Conservation (phyloP, 2,329 filamentous ascomycete genomes). For the Metarhizium rileyi region DNA sequence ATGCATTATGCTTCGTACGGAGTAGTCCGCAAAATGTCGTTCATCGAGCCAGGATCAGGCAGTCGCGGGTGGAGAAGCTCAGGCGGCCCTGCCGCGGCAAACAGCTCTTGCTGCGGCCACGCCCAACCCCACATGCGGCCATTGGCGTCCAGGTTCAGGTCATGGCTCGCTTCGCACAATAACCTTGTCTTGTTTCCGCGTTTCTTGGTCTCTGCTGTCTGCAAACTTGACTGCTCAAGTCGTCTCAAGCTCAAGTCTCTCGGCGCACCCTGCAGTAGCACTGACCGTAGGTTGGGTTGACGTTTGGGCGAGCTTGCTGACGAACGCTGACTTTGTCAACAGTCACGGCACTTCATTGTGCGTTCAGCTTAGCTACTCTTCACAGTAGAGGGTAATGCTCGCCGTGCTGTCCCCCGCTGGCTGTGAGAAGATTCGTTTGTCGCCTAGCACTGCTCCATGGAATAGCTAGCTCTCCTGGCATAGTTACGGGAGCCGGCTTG, state of each 20-base stretch:
- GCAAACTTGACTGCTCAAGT: not conserved
- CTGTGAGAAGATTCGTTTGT: not conserved
- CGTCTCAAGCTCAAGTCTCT: not conserved
- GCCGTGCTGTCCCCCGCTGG: not conserved
- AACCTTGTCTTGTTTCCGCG: not conserved
- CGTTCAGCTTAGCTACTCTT: not conserved
- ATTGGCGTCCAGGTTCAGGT: not conserved
- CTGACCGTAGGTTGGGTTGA: not conserved
- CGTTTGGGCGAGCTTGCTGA: not conserved
- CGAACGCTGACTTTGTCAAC: not conserved
- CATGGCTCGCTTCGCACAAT: not conserved
- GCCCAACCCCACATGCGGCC: slow-evolving; percentile 5
- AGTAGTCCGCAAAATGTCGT: too few species aligned
- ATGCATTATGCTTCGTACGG: too few species aligned
- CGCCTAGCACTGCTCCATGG: not conserved
- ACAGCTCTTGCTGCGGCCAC: slow-evolving; percentile 15
- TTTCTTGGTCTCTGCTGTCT: not conserved
- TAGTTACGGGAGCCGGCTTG: not conserved
- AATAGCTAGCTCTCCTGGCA: not conserved
- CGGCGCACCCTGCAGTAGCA: not conserved
- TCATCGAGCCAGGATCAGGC: slow-evolving; percentile 2
- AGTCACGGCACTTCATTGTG: not conserved
- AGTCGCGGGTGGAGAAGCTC: not conserved
- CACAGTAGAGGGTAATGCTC: too few species aligned
- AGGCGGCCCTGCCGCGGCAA: slow-evolving; percentile 10